Base-by-base conservation (phyloP, 192 early-diverging fungal genomes). In the Pecoramyces ruminantium region DNA sequence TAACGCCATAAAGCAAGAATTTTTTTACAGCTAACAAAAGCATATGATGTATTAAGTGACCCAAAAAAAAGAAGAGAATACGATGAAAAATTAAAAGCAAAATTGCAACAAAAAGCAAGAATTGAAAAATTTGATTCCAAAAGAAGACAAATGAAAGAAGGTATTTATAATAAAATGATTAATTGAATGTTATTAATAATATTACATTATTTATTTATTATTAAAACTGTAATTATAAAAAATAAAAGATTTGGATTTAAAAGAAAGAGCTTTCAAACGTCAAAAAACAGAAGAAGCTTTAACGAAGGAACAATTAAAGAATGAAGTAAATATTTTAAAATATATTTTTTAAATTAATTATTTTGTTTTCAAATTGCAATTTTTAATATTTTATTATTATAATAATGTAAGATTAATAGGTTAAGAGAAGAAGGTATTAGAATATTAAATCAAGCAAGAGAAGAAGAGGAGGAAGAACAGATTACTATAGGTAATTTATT, bases 21-120 rank as follows among this genome's bases (percentile, higher is more conserved):
- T 15, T 81, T 81, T 30, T 79, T 81, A 13, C 8, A 30, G 21
- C 38, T 81, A 34, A 81, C 81, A 17, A 81, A 81, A 38, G 81
- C 81, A 18, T 81, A 81, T 79, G 81, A 81, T 14, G 18, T 81
- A 18, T 79, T 81, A 29, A 34, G 78, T 13, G 81, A 81, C 28
- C 81, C 81, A 17, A 79, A 81, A 29, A 77, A 79, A 16, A 39
- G 28, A 34, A 30, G 29, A 39, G 29, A 39, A 77, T 81, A 81
- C 21, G 81, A 81, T 77, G 78, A 77, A 28, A 38, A 79, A 34
- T 38, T 79, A 18, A 39, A 77, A 34, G 81, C 81, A 28, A 39
- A 77, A 15, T 77, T 81, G 17, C 78, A 77, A 0, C 30, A 81
- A 29, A 77, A 78, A 14, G 38, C 1, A 29, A 39, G 51, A 34